Percentiles rank a stretch among this genome's conserved stretches.
Conservation (phyloP, 225 moss, liverwort and hornwort genomes). For the Pleurozium schreberi region DNA sequence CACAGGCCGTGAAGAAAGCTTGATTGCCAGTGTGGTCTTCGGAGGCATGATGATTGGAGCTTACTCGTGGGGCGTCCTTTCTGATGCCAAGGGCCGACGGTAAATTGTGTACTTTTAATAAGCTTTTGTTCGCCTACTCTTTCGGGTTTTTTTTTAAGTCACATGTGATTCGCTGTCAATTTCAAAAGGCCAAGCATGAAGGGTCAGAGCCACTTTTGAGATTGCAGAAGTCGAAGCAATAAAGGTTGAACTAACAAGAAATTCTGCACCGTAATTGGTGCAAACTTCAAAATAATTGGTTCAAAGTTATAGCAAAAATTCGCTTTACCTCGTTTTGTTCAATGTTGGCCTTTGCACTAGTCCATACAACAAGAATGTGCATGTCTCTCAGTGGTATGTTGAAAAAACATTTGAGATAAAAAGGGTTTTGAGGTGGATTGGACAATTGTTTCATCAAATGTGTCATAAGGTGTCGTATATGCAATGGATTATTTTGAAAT, state of each 20-base stretch:
- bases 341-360: not conserved
- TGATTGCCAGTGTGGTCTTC: slow-evolving; percentile 80
- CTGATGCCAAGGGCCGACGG: slow-evolving; percentile 84
- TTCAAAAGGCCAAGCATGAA: not conserved
- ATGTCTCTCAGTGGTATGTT: not conserved
- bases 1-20: slow-evolving; percentile 58
- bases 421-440: not conserved
- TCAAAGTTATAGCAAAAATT: not conserved
- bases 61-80: slow-evolving; percentile 82
- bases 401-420: not conserved
- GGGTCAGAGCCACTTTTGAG: not conserved
- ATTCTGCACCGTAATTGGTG: not conserved
- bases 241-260: not conserved
- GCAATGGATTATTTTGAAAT: not conserved
- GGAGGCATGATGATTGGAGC: slow-evolving; percentile 94
- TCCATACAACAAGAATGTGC: not conserved
- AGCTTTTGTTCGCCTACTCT: not conserved
- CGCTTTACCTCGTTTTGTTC: not conserved
- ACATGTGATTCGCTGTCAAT: not conserved
- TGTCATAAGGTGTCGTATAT: not conserved
- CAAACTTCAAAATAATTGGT: not conserved
- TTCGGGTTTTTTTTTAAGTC: not conserved
- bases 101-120: not conserved
- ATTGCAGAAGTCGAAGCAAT: not conserved
- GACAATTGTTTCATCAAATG: not conserved